Percentiles rank a stretch among this genome's conserved stretches.
These are phyloP conservation scores for Gonium pectorale DNA, from an alignment of 139 green algal species.

Conservation along the genomic window DNA sequence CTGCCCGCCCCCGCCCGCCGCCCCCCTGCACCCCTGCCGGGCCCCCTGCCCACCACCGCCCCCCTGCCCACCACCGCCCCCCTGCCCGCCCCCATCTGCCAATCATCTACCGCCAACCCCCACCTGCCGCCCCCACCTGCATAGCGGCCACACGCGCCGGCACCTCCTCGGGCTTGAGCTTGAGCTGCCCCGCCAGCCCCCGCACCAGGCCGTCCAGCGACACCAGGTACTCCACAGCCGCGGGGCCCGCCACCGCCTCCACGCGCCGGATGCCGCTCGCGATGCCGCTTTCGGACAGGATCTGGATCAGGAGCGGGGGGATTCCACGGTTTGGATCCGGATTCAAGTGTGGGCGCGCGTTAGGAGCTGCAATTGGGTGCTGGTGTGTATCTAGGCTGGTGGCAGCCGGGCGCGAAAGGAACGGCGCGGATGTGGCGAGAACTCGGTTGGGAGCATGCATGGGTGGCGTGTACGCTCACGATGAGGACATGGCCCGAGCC, in stretches of 20 bases:
- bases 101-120: not conserved
- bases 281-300: constrained; percentile 87
- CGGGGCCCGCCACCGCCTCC: constrained; percentile 88
- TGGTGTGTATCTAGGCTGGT: no score
- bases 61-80: constrained; percentile 10
- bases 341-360: no score
- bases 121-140: constrained; percentile 28
- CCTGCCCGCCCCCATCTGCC: not conserved
- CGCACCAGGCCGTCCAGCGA: constrained; percentile 74
- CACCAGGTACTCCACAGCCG: constrained; percentile 82
- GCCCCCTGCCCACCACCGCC: constrained; percentile 21
- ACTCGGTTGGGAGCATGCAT: no score
- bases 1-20: not conserved
- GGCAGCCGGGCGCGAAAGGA: no score
- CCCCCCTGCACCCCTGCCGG: no score
- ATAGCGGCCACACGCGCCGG: constrained; percentile 58
- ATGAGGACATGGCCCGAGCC: no score
- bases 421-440: no score
- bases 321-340: no score
- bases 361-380: no score
- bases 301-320: no score
- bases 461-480: no score
- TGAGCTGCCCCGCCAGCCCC: constrained; percentile 59
- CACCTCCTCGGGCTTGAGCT: constrained; percentile 71
- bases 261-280: constrained; percentile 89